These are phyloP conservation scores for Vinca minor DNA, from an alignment of 257 asterid genomes.

Conservation along the genomic window DNA sequence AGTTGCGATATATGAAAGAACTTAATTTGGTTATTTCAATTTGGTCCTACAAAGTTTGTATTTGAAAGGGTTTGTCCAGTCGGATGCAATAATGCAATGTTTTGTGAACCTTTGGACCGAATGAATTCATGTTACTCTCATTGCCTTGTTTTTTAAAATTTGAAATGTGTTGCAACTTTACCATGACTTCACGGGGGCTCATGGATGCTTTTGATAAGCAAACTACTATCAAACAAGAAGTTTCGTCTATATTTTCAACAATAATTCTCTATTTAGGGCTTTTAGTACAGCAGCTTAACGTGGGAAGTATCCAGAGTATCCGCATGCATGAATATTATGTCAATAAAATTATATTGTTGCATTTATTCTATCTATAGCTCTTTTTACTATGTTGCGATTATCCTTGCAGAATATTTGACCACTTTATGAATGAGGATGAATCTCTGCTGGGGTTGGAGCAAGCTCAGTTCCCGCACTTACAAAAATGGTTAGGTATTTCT, in stretches of 20 bases:
- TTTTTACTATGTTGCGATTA: constrained; percentile 11
- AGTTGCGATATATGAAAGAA: background rate
- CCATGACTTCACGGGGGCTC: background rate
- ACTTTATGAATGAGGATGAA: constrained; percentile 50
- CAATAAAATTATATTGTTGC: background rate
- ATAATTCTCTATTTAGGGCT: background rate
- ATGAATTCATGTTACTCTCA: no score
- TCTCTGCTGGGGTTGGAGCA: constrained; percentile 74
- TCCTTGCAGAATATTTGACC: constrained; percentile 73
- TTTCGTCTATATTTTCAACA: background rate
- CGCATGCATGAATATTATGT: background rate
- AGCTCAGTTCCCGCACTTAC: constrained; percentile 78
- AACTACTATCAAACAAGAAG: background rate
- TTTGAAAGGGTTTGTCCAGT: background rate
- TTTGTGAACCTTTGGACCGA: no score
- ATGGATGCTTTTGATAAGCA: background rate
- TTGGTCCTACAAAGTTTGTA: no score
- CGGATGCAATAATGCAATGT: no score
- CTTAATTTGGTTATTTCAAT: background rate
- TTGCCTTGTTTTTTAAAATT: no score
- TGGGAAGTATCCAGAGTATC: background rate
- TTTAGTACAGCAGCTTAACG: background rate
- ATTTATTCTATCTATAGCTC: background rate
- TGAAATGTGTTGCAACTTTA: background rate
- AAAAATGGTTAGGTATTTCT: constrained; percentile 84